These are phyloP conservation scores for Chiua virens DNA, from an alignment of 768 basidiomycete genomes.

Conservation along the genomic window DNA sequence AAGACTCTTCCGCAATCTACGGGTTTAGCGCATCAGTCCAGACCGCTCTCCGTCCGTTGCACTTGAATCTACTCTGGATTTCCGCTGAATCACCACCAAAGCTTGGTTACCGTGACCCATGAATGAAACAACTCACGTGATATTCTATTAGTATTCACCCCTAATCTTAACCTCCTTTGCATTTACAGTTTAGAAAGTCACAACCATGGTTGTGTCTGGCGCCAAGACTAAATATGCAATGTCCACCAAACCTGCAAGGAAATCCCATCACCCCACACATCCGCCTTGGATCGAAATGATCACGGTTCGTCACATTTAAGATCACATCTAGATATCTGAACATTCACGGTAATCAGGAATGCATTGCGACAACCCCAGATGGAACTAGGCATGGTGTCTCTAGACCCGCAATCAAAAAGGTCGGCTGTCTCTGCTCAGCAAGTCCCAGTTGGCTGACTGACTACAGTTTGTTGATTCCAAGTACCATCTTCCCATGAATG, in stretches of 20 bases:
- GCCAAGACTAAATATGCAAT: conserved; percentile 8
- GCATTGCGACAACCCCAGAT: conserved; percentile 63
- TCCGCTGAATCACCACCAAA: no score
- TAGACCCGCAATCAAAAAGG: conserved; percentile 79
- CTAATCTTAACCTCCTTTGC: no score
- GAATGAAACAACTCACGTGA: no score
- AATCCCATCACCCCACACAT: conserved; percentile 46
- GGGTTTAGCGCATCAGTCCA: no score
- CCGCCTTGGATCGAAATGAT: conserved; percentile 52
- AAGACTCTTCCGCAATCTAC: no score
- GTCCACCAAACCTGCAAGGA: conserved; percentile 15
- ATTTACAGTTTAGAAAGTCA: no score
- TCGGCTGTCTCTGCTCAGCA: conserved; percentile 20
- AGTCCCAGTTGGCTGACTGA: neutral
- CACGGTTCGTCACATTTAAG: conserved; percentile 23
- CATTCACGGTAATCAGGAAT: conserved; percentile 50
- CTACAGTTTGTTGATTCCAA: conserved; percentile 53
- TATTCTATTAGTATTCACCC: no score
- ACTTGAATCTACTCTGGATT: no score
- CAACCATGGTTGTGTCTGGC: conserved; percentile 8
- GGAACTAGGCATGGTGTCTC: conserved; percentile 75
- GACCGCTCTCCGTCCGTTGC: no score
- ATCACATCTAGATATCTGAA: neutral
- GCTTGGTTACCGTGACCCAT: no score
- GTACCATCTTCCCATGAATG: conserved; percentile 50